phyloP scores from a whole-genome alignment of 257 asterid genomes.

The Schizonepeta tenuifolia region DNA sequence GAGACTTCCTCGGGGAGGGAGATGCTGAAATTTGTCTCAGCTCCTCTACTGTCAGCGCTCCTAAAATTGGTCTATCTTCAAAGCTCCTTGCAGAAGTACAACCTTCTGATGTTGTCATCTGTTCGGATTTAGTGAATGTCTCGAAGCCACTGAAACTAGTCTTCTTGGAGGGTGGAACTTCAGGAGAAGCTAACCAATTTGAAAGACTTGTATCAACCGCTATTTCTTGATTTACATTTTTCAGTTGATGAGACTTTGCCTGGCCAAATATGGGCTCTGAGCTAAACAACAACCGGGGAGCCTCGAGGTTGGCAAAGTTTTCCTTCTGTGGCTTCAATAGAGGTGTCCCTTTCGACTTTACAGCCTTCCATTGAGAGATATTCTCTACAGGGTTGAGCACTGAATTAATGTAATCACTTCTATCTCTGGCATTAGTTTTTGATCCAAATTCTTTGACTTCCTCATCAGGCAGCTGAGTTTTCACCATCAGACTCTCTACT shows the following conservation, averaged over 20 bases:
- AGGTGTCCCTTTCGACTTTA: constrained; percentile 54
- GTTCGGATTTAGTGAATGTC: constrained; percentile 39
- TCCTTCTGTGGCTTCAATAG: constrained; percentile 67
- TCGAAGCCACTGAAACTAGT: constrained; percentile 46
- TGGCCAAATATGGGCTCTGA: constrained; percentile 53
- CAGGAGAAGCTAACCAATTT: constrained; percentile 73
- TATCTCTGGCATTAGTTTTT: constrained; percentile 56
- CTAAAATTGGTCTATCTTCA: constrained; percentile 94
- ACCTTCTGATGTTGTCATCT: constrained; percentile 45
- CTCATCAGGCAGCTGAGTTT: constrained; percentile 31
- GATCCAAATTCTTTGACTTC: constrained; percentile 37
- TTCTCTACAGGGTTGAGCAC: constrained; percentile 92
- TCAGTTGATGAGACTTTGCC: constrained; percentile 42
- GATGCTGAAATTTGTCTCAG: constrained; percentile 68
- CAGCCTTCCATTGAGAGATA: constrained; percentile 83
- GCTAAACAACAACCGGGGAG: constrained; percentile 47
- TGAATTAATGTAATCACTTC: constrained; percentile 70
- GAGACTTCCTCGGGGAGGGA: constrained; percentile 78
- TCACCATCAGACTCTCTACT: constrained; percentile 49
- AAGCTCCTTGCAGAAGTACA: constrained; percentile 56
- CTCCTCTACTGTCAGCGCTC: constrained; percentile 92
- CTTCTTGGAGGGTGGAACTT: constrained; percentile 49
- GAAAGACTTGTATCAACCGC: constrained; percentile 96
- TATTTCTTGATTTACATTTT: constrained; percentile 50
- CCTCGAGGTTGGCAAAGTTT: constrained; percentile 55